Evolutionary conservation across 495 filamentous ascomycete species (phyloP).

Genomic region (Penicillium cinerascens): DNA sequence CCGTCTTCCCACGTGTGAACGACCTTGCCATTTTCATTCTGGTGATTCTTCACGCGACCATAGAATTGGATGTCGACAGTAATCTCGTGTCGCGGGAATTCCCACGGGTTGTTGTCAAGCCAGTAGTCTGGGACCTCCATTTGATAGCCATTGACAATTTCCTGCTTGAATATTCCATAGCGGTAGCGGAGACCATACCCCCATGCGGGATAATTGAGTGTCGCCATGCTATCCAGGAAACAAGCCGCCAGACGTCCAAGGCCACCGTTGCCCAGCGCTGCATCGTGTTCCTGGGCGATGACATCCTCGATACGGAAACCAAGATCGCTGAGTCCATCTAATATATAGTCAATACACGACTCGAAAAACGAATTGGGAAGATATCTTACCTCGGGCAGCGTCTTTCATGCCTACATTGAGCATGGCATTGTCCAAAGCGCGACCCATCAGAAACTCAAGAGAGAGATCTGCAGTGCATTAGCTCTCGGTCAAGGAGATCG

Average conservation of each 20-base stretch:
- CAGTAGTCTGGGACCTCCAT: constrained; percentile 98
- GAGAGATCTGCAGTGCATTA: constrained; percentile 61
- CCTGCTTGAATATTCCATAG: constrained; percentile 99
- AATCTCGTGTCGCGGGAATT: constrained; percentile 93
- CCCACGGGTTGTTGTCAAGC: constrained; percentile 99
- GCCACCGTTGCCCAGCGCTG: constrained; percentile 93
- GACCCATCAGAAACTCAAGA: constrained; percentile 95
- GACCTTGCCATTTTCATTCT: constrained; percentile 72
- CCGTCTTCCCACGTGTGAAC: constrained; percentile 80
- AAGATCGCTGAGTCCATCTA: constrained; percentile 79
- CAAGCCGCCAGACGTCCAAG: constrained; percentile 93
- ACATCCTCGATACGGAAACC: constrained; percentile 97
- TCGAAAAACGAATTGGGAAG: background rate
- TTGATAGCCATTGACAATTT: constrained; percentile 96
- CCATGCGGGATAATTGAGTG: constrained; percentile 93
- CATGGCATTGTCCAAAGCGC: constrained; percentile 97
- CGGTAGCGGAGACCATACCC: constrained; percentile 92
- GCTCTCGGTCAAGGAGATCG: background rate
- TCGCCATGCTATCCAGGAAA: constrained; percentile 93
- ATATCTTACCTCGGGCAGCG: constrained; percentile 62
- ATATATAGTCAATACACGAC: background rate
- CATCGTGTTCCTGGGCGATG: constrained; percentile 92
- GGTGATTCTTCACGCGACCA: constrained; percentile 69
- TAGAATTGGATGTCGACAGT: constrained; percentile 97
- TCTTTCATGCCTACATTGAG: constrained; percentile 89